Base-by-base conservation (phyloP, 192 early-diverging fungal genomes). In the Coemansia sp. region DNA sequence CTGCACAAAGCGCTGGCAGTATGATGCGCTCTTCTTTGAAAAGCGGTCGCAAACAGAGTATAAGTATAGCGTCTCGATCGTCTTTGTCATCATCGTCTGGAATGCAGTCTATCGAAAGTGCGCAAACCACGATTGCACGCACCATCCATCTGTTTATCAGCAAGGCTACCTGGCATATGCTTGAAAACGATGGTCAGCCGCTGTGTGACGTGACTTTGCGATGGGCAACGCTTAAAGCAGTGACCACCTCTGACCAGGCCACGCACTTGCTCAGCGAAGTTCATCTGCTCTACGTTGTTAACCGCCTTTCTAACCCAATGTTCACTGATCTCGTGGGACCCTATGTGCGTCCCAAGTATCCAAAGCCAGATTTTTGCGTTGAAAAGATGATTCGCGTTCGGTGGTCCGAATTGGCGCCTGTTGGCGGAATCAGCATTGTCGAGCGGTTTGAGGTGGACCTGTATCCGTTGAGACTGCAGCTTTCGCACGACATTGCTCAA, bases 341-440 rank as follows among this genome's bases (percentile, higher is more conserved):
- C 17, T 89, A 86, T 56, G 69, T 84, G 42, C 75, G 60, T 29
- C 87, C 91, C 29, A 71, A 85, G 20, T 66, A 79, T 16, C 73
- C 82, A 32, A 69, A 49, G 58, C 81, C 88, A 7, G 89, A 95
- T 63, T 94, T 92, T 70, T 84, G 85, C 29, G 82, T 88, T 14
- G 87, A 96, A 49, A 96, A 94, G 72, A 95, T 96, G 92, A 72
- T 97, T 1, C 84, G 94, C 28, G 88, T 95, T 16, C 90, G 90
- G 67, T 89, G 90, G 85, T 72, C 68, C 1, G 85, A 92, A 36
- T 78, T 92, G 57, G 91, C 94, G 3, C 91, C 95, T 0, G 93
- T 97, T 1, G 95, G 90, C 30, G 95, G 95, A 18, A 97, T 97
- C 61, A 84, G 86, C 29, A 91, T 97, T 16, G 88, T 97, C 48